These are phyloP conservation scores for Tolypocladium endophyticum DNA, from an alignment of 2,329 filamentous ascomycete genomes.

Conservation along the genomic window DNA sequence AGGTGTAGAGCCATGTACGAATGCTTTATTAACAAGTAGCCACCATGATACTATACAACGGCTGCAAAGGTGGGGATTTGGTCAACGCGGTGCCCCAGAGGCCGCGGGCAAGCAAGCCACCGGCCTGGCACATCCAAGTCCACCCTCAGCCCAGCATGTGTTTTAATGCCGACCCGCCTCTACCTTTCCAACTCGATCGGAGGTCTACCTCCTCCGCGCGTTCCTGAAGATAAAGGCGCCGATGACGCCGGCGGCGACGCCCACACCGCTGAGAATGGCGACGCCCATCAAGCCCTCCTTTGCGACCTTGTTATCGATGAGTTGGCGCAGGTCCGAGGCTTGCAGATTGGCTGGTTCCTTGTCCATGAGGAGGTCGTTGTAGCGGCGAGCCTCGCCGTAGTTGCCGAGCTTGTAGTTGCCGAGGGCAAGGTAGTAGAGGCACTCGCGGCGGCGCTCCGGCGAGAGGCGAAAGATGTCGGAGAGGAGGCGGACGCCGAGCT, in stretches of 20 bases:
- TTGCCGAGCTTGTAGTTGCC: slow-evolving; percentile 98
- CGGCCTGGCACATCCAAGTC: not conserved
- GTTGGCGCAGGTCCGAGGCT: slow-evolving; percentile 69
- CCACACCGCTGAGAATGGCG: slow-evolving; percentile 87
- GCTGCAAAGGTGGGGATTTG: not conserved
- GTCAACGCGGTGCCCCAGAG: not conserved
- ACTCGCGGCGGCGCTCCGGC: slow-evolving; percentile 89
- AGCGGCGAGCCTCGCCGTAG: slow-evolving; percentile 86
- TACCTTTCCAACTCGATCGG: not conserved
- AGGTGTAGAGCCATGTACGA: not conserved
- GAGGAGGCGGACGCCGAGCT: slow-evolving; percentile 85
- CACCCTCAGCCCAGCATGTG: not conserved
- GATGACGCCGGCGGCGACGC: slow-evolving; percentile 85
- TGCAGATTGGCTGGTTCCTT: slow-evolving; percentile 89
- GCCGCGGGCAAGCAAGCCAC: not conserved
- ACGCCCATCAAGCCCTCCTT: slow-evolving; percentile 91
- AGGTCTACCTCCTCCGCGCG: slow-evolving; percentile 44
- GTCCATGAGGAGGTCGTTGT: slow-evolving; percentile 87
- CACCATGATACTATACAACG: not conserved
- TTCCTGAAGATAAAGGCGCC: slow-evolving; percentile 79
- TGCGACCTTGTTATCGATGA: slow-evolving; percentile 94
- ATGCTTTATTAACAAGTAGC: not conserved
- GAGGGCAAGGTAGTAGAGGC: slow-evolving; percentile 93
- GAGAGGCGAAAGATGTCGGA: slow-evolving; percentile 94
- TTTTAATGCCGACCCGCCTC: not conserved